Evolutionary conservation across 352 stramenopile genomes (phyloP).

Genomic region (Peronospora farinosa): DNA sequence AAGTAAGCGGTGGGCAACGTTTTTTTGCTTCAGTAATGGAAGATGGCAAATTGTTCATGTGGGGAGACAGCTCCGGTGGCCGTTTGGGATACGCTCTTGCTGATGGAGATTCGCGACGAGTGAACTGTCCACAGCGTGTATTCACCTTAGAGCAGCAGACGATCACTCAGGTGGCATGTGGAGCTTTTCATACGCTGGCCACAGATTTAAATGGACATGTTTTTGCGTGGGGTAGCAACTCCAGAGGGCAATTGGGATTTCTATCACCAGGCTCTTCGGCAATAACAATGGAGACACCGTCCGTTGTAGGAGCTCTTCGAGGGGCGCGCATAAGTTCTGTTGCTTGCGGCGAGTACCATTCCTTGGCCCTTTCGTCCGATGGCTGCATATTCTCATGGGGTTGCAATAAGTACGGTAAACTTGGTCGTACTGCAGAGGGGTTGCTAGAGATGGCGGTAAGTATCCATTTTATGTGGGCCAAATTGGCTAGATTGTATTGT

Average conservation of each 20-base stretch:
- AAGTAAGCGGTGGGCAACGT: conserved; percentile 42
- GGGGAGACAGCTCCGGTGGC: too few relatives aligned
- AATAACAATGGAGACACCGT: conserved; percentile 30
- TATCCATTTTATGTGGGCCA: background rate
- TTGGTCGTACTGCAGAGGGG: conserved; percentile 38
- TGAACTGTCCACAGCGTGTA: conserved; percentile 36
- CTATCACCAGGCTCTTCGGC: conserved; percentile 17
- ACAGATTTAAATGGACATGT: conserved; percentile 24
- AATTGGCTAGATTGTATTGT: background rate
- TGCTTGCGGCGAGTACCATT: background rate
- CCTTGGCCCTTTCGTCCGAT: background rate
- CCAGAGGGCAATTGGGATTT: conserved; percentile 39
- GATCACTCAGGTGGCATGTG: conserved; percentile 56
- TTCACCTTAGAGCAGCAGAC: conserved; percentile 27
- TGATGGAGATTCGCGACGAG: conserved; percentile 7
- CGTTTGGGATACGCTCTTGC: too few relatives aligned
- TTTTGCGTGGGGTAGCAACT: too few relatives aligned
- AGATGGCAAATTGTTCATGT: too few relatives aligned
- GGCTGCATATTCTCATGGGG: conserved; percentile 6
- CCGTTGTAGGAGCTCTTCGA: conserved; percentile 28
- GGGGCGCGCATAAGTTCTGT: too few relatives aligned
- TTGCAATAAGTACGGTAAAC: conserved; percentile 56
- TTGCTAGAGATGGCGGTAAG: conserved; percentile 41
- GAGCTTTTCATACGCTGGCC: conserved; percentile 55
- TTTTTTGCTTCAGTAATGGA: conserved; percentile 48